These are phyloP conservation scores for Wickerhamiella qilinensis DNA, from an alignment of 805 yeast species.

Conservation along the genomic window DNA sequence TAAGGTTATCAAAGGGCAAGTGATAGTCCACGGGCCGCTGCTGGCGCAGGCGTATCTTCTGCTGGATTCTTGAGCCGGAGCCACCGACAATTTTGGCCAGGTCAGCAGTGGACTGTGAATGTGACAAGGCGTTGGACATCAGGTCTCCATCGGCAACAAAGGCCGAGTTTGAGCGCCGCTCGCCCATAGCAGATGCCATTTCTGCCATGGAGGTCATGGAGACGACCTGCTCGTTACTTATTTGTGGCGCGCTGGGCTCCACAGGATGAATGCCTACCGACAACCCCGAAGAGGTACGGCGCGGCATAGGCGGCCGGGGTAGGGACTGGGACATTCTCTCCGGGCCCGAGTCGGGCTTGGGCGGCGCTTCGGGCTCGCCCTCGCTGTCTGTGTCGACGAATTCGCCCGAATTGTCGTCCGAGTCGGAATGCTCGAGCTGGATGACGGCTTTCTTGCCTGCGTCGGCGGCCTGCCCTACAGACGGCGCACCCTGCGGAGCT, in stretches of 20 bases:
- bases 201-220: conserved; percentile 14
- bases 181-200: conserved; percentile 14
- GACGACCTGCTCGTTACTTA: conserved; percentile 15
- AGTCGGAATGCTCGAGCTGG: conserved; percentile 6
- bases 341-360: neutral
- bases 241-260: conserved; percentile 16
- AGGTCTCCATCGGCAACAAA: conserved; percentile 15
- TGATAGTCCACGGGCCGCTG: conserved; percentile 60
- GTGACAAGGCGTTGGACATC: conserved; percentile 11
- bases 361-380: neutral
- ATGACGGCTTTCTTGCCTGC: conserved; percentile 3
- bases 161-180: conserved; percentile 7
- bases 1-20: conserved; percentile 80
- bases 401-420: conserved; percentile 2
- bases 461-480: no score
- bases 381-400: conserved; percentile 5
- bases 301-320: neutral
- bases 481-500: no score
- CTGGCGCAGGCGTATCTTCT: neutral
- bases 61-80: conserved; percentile 3
- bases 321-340: neutral
- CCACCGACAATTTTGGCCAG: conserved; percentile 6
- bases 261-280: conserved; percentile 12
- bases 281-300: conserved; percentile 4
- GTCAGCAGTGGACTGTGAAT: conserved; percentile 4